Percentiles rank a stretch among this genome's conserved stretches.
phyloP scores from a whole-genome alignment of 139 green algal genomes.

The Pleodorina starrii region DNA sequence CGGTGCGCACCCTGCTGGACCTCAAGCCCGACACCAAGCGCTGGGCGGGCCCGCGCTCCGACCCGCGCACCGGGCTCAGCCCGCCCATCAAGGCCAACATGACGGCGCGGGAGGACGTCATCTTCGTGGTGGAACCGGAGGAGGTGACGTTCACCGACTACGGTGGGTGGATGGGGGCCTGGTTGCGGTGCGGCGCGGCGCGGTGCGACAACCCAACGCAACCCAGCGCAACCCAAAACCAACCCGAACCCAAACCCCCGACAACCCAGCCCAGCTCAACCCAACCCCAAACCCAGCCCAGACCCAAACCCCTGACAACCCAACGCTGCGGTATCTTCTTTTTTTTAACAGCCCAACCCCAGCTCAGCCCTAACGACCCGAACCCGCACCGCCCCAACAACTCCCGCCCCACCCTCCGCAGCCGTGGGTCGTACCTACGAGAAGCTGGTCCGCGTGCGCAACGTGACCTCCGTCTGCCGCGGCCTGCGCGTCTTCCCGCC shows the following conservation, averaged over 20 bases:
- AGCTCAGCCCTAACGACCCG: too few species aligned
- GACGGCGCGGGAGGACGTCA: constrained; percentile 35
- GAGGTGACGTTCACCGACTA: constrained; percentile 73
- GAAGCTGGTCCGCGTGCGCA: constrained; percentile 67
- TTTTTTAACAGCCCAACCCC: too few species aligned
- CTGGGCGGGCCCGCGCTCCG: constrained; percentile 23
- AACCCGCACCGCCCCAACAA: neutral
- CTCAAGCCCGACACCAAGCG: constrained; percentile 17
- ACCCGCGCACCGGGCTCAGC: neutral
- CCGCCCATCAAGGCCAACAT: constrained; percentile 68
- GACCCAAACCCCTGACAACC: too few species aligned
- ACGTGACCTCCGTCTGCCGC: constrained; percentile 65
- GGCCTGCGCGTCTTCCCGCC: constrained; percentile 70
- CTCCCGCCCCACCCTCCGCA: neutral
- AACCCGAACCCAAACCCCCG: too few species aligned
- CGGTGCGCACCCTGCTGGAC: constrained; percentile 50
- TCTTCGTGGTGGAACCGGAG: constrained; percentile 67
- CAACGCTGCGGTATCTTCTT: too few species aligned
- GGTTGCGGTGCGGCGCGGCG: too few species aligned
- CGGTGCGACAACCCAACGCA: too few species aligned
- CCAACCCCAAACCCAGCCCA: too few species aligned
- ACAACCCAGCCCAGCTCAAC: too few species aligned
- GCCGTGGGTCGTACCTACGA: constrained; percentile 60
- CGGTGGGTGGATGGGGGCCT: too few species aligned
- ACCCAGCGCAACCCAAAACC: too few species aligned